Conservation (phyloP, 495 filamentous ascomycete genomes). For the Aspergillus biplanus region DNA sequence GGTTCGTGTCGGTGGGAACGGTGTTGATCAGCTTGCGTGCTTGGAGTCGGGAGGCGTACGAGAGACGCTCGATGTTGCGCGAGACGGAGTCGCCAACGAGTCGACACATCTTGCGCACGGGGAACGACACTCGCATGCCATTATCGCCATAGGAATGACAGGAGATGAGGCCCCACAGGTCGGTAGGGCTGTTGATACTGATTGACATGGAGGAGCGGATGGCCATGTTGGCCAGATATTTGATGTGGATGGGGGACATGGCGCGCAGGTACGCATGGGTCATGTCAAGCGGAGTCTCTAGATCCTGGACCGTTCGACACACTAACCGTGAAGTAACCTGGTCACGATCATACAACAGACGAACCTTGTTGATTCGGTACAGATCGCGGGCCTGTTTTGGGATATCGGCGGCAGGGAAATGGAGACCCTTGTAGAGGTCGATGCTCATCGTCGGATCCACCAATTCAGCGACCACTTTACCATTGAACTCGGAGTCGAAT, state of each 20-base stretch:
- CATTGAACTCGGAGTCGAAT: slow-evolving; percentile 83
- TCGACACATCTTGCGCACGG: slow-evolving; percentile 93
- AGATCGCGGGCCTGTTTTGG: slow-evolving; percentile 80
- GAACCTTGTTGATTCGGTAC: slow-evolving; percentile 64
- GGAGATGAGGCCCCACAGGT: slow-evolving; percentile 88
- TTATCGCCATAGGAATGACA: slow-evolving; percentile 83
- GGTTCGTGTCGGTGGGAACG: slow-evolving; percentile 78
- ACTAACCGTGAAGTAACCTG: slow-evolving; percentile 69
- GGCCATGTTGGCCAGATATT: slow-evolving; percentile 89
- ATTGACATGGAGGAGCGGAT: slow-evolving; percentile 94
- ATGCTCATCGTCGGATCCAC: slow-evolving; percentile 79
- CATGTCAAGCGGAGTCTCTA: slow-evolving; percentile 80
- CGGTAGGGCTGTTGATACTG: slow-evolving; percentile 81
- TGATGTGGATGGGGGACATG: slow-evolving; percentile 84
- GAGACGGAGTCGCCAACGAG: slow-evolving; percentile 86
- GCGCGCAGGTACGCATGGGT: slow-evolving; percentile 85
- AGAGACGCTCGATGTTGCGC: slow-evolving; percentile 85
- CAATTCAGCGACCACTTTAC: slow-evolving; percentile 83
- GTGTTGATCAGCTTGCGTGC: slow-evolving; percentile 44
- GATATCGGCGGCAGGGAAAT: slow-evolving; percentile 92
- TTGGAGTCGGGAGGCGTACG: slow-evolving; percentile 82
- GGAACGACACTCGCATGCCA: slow-evolving; percentile 90
- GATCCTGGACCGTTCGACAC: slow-evolving; percentile 74
- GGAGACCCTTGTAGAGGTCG: slow-evolving; percentile 85
- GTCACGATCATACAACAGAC: slow-evolving; percentile 44